Conservation (phyloP, 495 filamentous ascomycete species). For the Elaphomyces granulatus region DNA sequence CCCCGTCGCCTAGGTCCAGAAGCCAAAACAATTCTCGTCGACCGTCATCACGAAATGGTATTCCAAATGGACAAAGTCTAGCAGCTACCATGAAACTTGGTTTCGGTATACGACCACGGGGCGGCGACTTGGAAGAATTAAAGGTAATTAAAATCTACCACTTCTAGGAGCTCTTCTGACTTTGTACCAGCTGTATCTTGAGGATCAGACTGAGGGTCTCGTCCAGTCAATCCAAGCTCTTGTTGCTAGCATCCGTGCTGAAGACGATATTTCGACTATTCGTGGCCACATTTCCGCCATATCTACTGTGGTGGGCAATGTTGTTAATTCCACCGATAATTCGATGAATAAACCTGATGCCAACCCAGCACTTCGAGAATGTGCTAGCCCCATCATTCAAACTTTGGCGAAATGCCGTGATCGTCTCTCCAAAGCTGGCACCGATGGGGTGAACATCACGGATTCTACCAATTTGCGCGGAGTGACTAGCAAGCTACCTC, state of each 20-base stretch:
- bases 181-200: constrained; percentile 51
- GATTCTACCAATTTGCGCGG: constrained; percentile 41
- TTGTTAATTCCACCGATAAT: constrained; percentile 50
- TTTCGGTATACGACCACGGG: constrained; percentile 27
- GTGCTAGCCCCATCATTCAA: constrained; percentile 45
- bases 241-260: constrained; percentile 61
- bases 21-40: constrained; percentile 9
- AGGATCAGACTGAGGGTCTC: constrained; percentile 68
- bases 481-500: constrained; percentile 58
- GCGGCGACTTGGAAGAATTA: constrained; percentile 55
- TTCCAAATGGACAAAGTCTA: constrained; percentile 17
- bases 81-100: constrained; percentile 15
- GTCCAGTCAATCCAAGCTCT: constrained; percentile 73
- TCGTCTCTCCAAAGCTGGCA: constrained; percentile 52
- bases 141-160: constrained; percentile 38
- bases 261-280: constrained; percentile 50
- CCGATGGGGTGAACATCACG: constrained; percentile 42
- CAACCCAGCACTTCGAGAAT: constrained; percentile 34
- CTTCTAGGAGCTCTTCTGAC: too few relatives aligned
- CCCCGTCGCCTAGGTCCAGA: constrained; percentile 24
- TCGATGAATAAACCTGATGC: constrained; percentile 33
- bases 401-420: constrained; percentile 49
- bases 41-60: constrained; percentile 11
- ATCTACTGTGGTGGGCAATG: constrained; percentile 50
- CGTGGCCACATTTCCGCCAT: constrained; percentile 58